phyloP scores from a whole-genome alignment of 768 basidiomycete genomes.

The Mycena chlorophos region DNA sequence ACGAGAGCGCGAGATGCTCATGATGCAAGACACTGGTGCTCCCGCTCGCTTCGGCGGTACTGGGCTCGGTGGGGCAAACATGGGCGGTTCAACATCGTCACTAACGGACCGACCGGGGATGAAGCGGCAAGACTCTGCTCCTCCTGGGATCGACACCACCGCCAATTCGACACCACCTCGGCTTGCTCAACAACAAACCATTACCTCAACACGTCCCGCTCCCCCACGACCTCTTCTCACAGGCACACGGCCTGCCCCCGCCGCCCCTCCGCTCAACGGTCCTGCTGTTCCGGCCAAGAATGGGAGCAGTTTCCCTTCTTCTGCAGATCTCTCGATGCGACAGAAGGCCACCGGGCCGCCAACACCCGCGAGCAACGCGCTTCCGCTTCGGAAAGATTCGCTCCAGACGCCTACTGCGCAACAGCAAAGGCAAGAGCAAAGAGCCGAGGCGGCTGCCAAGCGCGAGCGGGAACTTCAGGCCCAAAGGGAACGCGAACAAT shows the following conservation, averaged over 20 bases:
- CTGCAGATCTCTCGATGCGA: constrained; percentile 66
- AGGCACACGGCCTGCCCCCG: constrained; percentile 54
- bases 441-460: constrained; percentile 30
- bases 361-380: constrained; percentile 28
- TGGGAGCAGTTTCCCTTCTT: constrained; percentile 56
- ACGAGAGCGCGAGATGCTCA: constrained; percentile 40
- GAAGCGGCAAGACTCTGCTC: constrained; percentile 50
- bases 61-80: constrained; percentile 77
- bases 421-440: constrained; percentile 34
- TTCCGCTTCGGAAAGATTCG: constrained; percentile 55
- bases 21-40: constrained; percentile 29
- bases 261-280: constrained; percentile 38
- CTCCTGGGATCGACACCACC: constrained; percentile 24
- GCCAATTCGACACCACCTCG: constrained; percentile 55
- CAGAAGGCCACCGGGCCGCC: constrained; percentile 59
- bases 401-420: constrained; percentile 33
- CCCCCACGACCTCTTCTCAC: constrained; percentile 68
- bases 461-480: constrained; percentile 36
- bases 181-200: constrained; percentile 61
- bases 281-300: constrained; percentile 30
- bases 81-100: constrained; percentile 35
- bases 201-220: constrained; percentile 64
- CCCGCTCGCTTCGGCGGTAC: constrained; percentile 90
- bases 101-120: constrained; percentile 35
- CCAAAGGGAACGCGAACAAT: constrained; percentile 40